phyloP scores from a whole-genome alignment of 2,329 filamentous ascomycete genomes.

The Lomentospora prolificans region DNA sequence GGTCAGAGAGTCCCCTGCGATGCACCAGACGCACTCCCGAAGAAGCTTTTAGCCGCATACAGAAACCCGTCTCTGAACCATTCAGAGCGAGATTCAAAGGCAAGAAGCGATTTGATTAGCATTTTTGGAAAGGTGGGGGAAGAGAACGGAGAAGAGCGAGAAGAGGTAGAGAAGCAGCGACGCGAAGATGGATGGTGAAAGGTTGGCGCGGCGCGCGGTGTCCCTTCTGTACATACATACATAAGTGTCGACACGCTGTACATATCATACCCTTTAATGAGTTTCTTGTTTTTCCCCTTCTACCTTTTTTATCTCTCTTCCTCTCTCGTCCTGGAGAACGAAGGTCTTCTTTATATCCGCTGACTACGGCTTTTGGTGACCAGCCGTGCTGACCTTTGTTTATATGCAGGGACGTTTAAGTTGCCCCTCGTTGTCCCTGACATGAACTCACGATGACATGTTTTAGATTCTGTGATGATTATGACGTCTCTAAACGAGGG shows the following conservation, averaged over 20 bases:
- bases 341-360: not conserved
- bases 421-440: not conserved
- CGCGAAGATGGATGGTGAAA: not conserved
- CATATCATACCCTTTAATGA: slow-evolving; percentile 3
- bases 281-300: not conserved
- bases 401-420: not conserved
- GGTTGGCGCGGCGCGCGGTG: not conserved
- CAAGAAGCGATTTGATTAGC: slow-evolving; percentile 3
- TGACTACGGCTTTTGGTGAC: not conserved
- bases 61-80: slow-evolving; percentile 1
- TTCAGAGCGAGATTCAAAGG: not conserved
- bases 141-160: not conserved
- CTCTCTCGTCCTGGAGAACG: not conserved
- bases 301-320: not conserved
- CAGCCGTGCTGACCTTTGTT: not conserved
- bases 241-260: slow-evolving; percentile 1
- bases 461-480: not conserved
- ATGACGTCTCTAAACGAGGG: not conserved
- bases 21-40: slow-evolving; percentile 6
- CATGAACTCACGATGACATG: not conserved
- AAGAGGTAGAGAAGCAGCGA: not conserved
- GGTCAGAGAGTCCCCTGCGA: slow-evolving; percentile 3
- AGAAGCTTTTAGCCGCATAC: slow-evolving; percentile 6
- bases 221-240: slow-evolving; percentile 2
- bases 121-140: slow-evolving; percentile 1